Evolutionary conservation across 148 eudicot species (phyloP).

Genomic region (Tetragonia tetragonoides): DNA sequence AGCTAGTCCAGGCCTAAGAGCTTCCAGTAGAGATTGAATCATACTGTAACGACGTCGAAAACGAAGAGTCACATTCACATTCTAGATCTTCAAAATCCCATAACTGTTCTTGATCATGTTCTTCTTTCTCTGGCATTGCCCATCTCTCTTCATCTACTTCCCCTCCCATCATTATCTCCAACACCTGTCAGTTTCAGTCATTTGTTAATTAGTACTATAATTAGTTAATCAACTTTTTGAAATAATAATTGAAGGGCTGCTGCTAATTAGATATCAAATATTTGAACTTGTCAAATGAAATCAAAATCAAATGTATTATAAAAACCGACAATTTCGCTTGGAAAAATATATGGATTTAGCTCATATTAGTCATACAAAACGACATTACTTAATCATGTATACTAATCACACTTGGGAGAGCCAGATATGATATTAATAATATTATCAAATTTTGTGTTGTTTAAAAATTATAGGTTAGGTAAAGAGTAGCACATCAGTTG

Average conservation of each 20-base stretch:
- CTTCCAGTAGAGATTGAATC: slow-evolving; percentile 50
- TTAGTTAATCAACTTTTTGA: not conserved
- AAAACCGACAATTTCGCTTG: slow-evolving; percentile 11
- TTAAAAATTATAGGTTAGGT: slow-evolving; percentile 20
- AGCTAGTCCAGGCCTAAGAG: slow-evolving; percentile 12
- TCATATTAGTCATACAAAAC: not conserved
- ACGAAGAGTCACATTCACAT: slow-evolving; percentile 53
- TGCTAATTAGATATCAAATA: not conserved
- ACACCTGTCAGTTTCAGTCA: slow-evolving; percentile 37
- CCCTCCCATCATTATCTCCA: slow-evolving; percentile 55
- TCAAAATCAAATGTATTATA: not conserved
- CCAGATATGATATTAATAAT: not conserved
- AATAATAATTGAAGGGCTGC: slow-evolving; percentile 16
- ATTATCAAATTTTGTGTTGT: slow-evolving; percentile 10
- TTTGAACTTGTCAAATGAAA: slow-evolving; percentile 1
- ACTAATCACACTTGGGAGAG: not conserved
- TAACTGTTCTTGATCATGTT: slow-evolving; percentile 57
- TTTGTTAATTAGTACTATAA: not conserved
- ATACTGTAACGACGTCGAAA: slow-evolving; percentile 48
- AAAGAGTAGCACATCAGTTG: slow-evolving; percentile 10
- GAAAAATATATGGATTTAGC: not conserved
- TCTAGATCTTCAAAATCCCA: slow-evolving; percentile 92
- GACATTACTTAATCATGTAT: slow-evolving; percentile 1
- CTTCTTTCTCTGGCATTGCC: slow-evolving; percentile 83
- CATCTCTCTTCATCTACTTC: slow-evolving; percentile 57